These are phyloP conservation scores for Globisporangium lucens DNA, from an alignment of 352 stramenopile genomes.

Conservation along the genomic window DNA sequence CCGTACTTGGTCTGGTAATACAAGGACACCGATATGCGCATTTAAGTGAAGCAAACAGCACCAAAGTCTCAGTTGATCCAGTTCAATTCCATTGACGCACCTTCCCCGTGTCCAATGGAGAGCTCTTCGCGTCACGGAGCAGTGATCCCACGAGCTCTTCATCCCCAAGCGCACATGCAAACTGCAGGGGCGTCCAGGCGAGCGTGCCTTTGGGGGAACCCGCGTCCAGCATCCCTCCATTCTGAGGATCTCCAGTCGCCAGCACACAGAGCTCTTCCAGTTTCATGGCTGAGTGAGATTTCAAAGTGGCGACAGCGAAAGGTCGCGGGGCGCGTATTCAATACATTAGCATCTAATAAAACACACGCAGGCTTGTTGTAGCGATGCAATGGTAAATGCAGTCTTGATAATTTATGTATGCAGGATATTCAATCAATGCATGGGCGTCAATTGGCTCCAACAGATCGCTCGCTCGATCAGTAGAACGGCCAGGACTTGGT, in stretches of 20 bases:
- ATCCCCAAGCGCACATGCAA: slow-evolving; percentile 71
- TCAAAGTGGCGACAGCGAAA: slow-evolving; percentile 1
- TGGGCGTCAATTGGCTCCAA: not conserved
- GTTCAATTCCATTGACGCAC: not conserved
- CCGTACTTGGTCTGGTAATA: slow-evolving; percentile 44
- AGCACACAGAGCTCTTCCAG: slow-evolving; percentile 42
- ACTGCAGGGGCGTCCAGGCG: slow-evolving; percentile 73
- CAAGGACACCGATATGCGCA: not conserved
- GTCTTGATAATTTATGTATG: slow-evolving; percentile 4
- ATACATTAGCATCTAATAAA: not conserved
- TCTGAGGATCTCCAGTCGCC: slow-evolving; percentile 16
- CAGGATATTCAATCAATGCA: not conserved
- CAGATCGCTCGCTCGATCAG: slow-evolving; percentile 16
- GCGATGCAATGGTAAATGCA: not conserved
- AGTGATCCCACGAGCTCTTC: slow-evolving; percentile 35
- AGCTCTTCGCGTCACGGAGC: slow-evolving; percentile 21
- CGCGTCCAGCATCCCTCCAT: slow-evolving; percentile 37
- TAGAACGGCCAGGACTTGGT: slow-evolving; percentile 83
- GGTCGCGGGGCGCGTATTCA: not conserved
- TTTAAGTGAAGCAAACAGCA: not conserved
- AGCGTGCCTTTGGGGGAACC: slow-evolving; percentile 52
- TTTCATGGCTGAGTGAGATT: slow-evolving; percentile 17
- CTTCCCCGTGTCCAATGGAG: slow-evolving; percentile 7
- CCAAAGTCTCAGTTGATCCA: not conserved
- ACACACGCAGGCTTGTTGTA: not conserved